Base-by-base conservation (phyloP, 108 stramenopile genomes). In the Phaeodactylum tricornutum region DNA sequence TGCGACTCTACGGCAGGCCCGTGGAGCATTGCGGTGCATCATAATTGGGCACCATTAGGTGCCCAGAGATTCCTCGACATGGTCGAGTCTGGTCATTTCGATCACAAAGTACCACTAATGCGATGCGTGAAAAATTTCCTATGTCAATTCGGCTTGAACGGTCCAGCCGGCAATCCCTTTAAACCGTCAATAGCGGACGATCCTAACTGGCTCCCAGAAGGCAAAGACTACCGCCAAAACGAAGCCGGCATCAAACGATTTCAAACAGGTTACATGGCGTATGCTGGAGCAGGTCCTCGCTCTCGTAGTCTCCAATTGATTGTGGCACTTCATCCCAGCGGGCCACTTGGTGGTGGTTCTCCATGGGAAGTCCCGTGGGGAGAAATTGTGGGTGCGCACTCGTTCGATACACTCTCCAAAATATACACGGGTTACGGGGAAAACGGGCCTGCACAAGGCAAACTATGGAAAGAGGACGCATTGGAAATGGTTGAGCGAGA, bases 81-180 rank as follows among this genome's bases (percentile, higher is more conserved):
- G 83, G 87, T 93, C 0, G 59, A 58, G 7, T 39, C 62, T 4
- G 55, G 74, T 7, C 89, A 90, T 62, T 91, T 90, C 57, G 50
- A 55, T 1, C 41, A 55, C n/a, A 22, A 22, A 11, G 82, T 90
- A 16, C 79, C 88, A 3, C 29, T 94, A 20, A 87, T 91, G 77
- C 73, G 93, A 40, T 84, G 85, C 52, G 50, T 90, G 20, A 42
- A 69, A 4, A 59, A 65, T 21, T 92, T 92, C 42, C 30, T 92
- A 3, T 87, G 85, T 50, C 93, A 94, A 46, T 91, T 91, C 62
- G 93, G 93, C 19, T 60, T 94, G 16, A 57, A 76, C 32, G 71
- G 77, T 0, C 38, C 55, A 27, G 61, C 36, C 2, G 50, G 55
- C 21, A 67, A 67, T 46, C 25, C 49, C 3, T 84, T 68, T 21